Evolutionary conservation across 169 alveolate genomes (phyloP).

Genomic region (Plasmodium adleri): DNA sequence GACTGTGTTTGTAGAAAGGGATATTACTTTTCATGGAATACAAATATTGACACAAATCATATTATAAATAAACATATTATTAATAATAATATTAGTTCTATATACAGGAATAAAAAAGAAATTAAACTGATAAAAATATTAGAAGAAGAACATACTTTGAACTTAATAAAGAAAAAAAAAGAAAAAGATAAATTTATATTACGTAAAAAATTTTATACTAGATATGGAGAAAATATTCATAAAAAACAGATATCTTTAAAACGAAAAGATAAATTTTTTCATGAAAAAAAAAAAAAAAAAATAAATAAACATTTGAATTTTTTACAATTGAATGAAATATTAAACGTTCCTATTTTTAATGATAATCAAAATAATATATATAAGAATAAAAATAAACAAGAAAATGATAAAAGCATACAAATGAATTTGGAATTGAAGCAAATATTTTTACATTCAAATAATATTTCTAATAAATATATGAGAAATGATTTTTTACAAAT

Average conservation of each 20-base stretch:
- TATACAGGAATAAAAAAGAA: too few relatives aligned
- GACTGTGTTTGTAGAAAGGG: constrained; percentile 87
- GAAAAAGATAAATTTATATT: background rate
- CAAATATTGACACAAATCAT: constrained; percentile 14
- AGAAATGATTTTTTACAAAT: too few relatives aligned
- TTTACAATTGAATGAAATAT: too few relatives aligned
- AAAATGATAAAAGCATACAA: too few relatives aligned
- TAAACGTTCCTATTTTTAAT: too few relatives aligned
- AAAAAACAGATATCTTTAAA: background rate
- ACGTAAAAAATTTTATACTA: background rate
- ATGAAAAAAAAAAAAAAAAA: background rate
- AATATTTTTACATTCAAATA: too few relatives aligned
- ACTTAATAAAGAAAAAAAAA: background rate
- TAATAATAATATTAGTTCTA: background rate
- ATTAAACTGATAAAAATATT: background rate
- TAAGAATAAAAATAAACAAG: too few relatives aligned
- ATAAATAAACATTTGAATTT: too few relatives aligned
- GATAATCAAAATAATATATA: too few relatives aligned
- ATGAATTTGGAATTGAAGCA: too few relatives aligned
- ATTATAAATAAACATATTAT: background rate
- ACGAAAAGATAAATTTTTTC: constrained; percentile 3
- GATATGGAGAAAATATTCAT: background rate
- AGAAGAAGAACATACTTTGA: background rate
- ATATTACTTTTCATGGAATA: constrained; percentile 69
- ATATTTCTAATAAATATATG: too few relatives aligned